Evolutionary conservation across 164 flowering plant genomes (phyloP).

Genomic region (grape (Vitis vinifera)): ASM3070453v1 NC_081814.1:12651001-12651500

Average conservation of each 20-base stretch:
- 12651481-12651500: not conserved
- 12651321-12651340: no score
- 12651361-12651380: no score
- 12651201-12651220: constrained; percentile 26
- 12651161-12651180: constrained; percentile 96
- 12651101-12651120: constrained; percentile 96
- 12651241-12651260: not conserved
- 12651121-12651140: constrained; percentile 58
- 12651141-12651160: constrained; percentile 85
- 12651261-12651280: not conserved
- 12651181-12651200: constrained; percentile 99
- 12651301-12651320: not conserved
- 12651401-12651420: no score
- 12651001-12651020: constrained; percentile 76
- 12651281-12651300: not conserved
- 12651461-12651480: not conserved
- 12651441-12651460: not conserved
- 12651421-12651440: not conserved
- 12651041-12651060: constrained; percentile 91
- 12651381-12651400: no score
- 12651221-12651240: not conserved
- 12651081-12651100: constrained; percentile 97
- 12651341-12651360: no score
- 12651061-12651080: constrained; percentile 98
- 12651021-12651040: constrained; percentile 85